These are phyloP conservation scores for Pilasporangium apinafurcum DNA, from an alignment of 352 stramenopile species.

Conservation along the genomic window DNA sequence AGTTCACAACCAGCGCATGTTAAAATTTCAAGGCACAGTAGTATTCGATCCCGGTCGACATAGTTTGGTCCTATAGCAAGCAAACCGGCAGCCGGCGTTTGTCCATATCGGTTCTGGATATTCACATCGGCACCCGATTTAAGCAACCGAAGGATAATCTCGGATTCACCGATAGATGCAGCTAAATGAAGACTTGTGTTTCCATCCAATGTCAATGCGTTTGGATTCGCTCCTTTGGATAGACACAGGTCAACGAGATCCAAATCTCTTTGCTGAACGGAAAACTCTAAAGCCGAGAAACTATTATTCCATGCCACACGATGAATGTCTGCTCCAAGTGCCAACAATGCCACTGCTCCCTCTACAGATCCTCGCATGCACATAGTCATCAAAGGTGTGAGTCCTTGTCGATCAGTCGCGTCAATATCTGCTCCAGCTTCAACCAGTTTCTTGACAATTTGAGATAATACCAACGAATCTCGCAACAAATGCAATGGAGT, in stretches of 20 bases:
- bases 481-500: slow-evolving; percentile 65
- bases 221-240: slow-evolving; percentile 61
- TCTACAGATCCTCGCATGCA: slow-evolving; percentile 51
- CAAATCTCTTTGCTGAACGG: slow-evolving; percentile 23
- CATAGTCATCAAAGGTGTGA: slow-evolving; percentile 81
- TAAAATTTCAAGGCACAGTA: slow-evolving; percentile 50
- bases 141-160: slow-evolving; percentile 52
- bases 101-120: slow-evolving; percentile 60
- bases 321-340: slow-evolving; percentile 59
- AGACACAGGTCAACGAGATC: slow-evolving; percentile 66
- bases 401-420: slow-evolving; percentile 46
- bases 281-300: slow-evolving; percentile 62
- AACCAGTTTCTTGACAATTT: slow-evolving; percentile 61
- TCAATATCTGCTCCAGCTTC: slow-evolving; percentile 52
- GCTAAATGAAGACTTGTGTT: slow-evolving; percentile 74
- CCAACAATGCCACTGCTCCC: slow-evolving; percentile 60
- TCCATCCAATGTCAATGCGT: slow-evolving; percentile 47
- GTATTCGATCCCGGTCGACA: slow-evolving; percentile 12
- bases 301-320: slow-evolving; percentile 70
- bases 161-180: slow-evolving; percentile 21
- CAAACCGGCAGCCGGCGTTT: slow-evolving; percentile 49
- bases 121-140: slow-evolving; percentile 53
- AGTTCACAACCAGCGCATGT: slow-evolving; percentile 32
- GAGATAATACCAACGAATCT: slow-evolving; percentile 39
- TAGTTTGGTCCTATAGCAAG: slow-evolving; percentile 21